phyloP scores from a whole-genome alignment of 768 basidiomycete genomes.

The Chlorophyllum brunneum region DNA sequence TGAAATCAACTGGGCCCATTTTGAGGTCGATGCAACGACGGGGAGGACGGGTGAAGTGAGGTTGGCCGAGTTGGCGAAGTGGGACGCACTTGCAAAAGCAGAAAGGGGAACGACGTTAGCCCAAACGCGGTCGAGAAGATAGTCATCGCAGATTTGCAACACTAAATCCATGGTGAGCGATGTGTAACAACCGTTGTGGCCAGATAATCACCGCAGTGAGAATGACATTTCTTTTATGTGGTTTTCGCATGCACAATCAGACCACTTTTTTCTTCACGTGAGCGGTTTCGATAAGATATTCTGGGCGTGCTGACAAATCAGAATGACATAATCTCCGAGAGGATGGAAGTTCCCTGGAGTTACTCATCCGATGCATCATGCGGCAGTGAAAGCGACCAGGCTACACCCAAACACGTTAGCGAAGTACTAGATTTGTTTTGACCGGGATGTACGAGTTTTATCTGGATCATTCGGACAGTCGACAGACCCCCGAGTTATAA shows the following conservation, averaged over 20 bases:
- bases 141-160: slow-evolving; percentile 67
- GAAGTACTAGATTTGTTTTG: too few species aligned
- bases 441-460: too few species aligned
- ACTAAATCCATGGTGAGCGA: slow-evolving; percentile 72
- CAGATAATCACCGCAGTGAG: background rate
- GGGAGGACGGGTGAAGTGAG: slow-evolving; percentile 32
- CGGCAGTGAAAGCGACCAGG: too few species aligned
- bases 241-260: slow-evolving; percentile 28
- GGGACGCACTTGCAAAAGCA: slow-evolving; percentile 33
- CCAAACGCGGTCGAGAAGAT: slow-evolving; percentile 77
- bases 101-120: slow-evolving; percentile 66
- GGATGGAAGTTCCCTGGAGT: too few species aligned
- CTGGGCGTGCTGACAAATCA: slow-evolving; percentile 9
- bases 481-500: too few species aligned
- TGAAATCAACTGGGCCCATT: slow-evolving; percentile 53
- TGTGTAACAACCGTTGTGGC: slow-evolving; percentile 1
- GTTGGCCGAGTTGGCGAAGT: slow-evolving; percentile 31
- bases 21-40: slow-evolving; percentile 28
- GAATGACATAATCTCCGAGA: background rate
- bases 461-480: too few species aligned
- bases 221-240: slow-evolving; percentile 20
- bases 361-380: too few species aligned
- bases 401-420: too few species aligned
- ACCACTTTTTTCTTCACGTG: slow-evolving; percentile 31
- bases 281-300: slow-evolving; percentile 22